Evolutionary conservation across 805 yeast species (phyloP).

Genomic region (Starmerella etchellsii): DNA sequence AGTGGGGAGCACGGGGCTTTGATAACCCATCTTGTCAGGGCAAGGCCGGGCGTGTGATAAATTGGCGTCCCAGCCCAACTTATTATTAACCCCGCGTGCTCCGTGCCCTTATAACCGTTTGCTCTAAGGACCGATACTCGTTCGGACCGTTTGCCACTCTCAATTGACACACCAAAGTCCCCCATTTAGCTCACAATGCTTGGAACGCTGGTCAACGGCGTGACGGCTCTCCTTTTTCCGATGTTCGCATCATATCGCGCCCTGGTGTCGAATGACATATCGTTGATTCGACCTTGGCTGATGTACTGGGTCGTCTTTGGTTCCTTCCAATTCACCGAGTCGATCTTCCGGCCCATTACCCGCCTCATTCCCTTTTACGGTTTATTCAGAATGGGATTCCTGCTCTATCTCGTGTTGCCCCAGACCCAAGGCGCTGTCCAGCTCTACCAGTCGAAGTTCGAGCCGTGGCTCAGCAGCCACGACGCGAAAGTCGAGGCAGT

Average conservation of each 20-base stretch:
- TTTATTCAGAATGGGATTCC: conserved; percentile 35
- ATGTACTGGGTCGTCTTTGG: conserved; percentile 58
- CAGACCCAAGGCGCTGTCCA: conserved; percentile 36
- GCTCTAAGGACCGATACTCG: too few relatives aligned
- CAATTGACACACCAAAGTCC: too few relatives aligned
- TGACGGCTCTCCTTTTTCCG: conserved; percentile 37
- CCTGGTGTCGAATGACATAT: conserved; percentile 32
- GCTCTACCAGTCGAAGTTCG: conserved; percentile 30
- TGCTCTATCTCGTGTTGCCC: conserved; percentile 50
- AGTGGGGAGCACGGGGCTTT: too few relatives aligned
- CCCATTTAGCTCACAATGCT: too few relatives aligned
- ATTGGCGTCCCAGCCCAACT: too few relatives aligned
- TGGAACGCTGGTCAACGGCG: conserved; percentile 13
- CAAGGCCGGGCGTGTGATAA: too few relatives aligned
- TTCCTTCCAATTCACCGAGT: conserved; percentile 30
- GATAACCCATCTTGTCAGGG: too few relatives aligned
- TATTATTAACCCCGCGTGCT: too few relatives aligned
- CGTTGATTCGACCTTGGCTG: conserved; percentile 35
- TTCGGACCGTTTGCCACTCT: too few relatives aligned
- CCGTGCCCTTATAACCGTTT: too few relatives aligned
- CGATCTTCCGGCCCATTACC: conserved; percentile 34
- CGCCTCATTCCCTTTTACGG: conserved; percentile 44
- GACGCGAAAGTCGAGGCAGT: conserved; percentile 28
- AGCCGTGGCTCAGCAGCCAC: conserved; percentile 31
- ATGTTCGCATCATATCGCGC: conserved; percentile 49